A percentile compares a stretch with the other conserved stretches of the same genome.
Evolutionary conservation across 805 yeast species (phyloP).

Genomic region (Pachysolen tannophilus): DNA sequence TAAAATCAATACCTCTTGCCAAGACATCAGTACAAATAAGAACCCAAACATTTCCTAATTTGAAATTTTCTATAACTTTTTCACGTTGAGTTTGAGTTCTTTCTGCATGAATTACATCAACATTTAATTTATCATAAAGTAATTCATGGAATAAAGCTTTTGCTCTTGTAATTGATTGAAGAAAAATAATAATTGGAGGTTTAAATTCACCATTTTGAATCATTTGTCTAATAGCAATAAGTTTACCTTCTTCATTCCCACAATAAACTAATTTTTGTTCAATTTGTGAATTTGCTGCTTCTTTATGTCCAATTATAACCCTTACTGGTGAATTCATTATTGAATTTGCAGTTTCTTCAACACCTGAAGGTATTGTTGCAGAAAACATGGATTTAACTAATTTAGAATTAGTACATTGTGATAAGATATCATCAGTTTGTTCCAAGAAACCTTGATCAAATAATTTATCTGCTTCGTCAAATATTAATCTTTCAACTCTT

Average conservation of each 20-base stretch:
- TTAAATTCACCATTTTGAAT: slow-evolving; percentile 75
- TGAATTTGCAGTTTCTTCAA: slow-evolving; percentile 78
- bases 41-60: slow-evolving; percentile 91
- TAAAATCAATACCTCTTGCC: slow-evolving; percentile 95
- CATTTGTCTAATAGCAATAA: slow-evolving; percentile 85
- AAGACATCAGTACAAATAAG: slow-evolving; percentile 93
- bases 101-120: slow-evolving; percentile 94
- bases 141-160: slow-evolving; percentile 92
- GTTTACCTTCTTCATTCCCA: slow-evolving; percentile 94
- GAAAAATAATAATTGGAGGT: slow-evolving; percentile 89
- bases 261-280: slow-evolving; percentile 80
- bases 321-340: slow-evolving; percentile 85
- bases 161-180: slow-evolving; percentile 89
- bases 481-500: slow-evolving; percentile 63
- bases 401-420: slow-evolving; percentile 42
- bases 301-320: slow-evolving; percentile 86
- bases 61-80: slow-evolving; percentile 74
- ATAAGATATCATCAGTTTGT: slow-evolving; percentile 82
- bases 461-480: slow-evolving; percentile 94
- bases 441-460: slow-evolving; percentile 82
- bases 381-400: slow-evolving; percentile 77
- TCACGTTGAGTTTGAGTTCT: slow-evolving; percentile 85
- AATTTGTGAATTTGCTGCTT: slow-evolving; percentile 80
- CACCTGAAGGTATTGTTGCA: slow-evolving; percentile 91
- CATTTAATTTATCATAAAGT: slow-evolving; percentile 83